These are phyloP conservation scores for Cladophialophora immunda DNA, from an alignment of 2,329 filamentous ascomycete species.

Conservation along the genomic window DNA sequence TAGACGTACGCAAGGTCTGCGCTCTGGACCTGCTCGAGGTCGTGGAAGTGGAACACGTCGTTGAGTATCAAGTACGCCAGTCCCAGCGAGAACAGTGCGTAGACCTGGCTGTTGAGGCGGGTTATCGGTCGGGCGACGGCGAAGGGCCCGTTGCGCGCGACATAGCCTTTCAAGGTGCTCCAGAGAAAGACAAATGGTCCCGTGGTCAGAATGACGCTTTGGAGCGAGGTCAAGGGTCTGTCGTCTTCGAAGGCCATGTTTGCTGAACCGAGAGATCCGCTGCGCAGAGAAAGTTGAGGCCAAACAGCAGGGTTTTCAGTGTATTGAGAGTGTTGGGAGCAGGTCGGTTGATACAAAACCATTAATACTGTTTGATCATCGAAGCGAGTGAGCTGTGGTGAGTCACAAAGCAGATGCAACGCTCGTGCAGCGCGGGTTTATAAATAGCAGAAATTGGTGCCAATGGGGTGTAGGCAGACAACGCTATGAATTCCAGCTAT, in stretches of 20 bases:
- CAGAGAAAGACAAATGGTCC: slow-evolving; percentile 35
- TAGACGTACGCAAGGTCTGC: slow-evolving; percentile 38
- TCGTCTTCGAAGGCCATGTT: slow-evolving; percentile 11
- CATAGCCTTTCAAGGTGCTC: slow-evolving; percentile 28
- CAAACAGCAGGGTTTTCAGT: background rate
- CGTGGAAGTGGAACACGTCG: slow-evolving; percentile 22
- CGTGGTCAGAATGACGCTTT: slow-evolving; percentile 33
- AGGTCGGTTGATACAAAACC: background rate
- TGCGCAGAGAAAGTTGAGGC: background rate
- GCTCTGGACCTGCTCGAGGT: slow-evolving; percentile 5
- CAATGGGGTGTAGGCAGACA: background rate
- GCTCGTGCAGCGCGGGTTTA: background rate
- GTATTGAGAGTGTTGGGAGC: background rate
- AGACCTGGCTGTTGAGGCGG: slow-evolving; percentile 35
- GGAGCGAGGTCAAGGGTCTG: slow-evolving; percentile 32
- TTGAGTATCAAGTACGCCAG: slow-evolving; percentile 29
- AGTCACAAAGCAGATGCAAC: background rate
- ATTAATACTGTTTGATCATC: background rate
- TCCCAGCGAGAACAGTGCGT: slow-evolving; percentile 34
- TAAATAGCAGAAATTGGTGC: background rate
- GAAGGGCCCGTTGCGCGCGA: slow-evolving; percentile 32
- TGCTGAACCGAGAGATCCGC: background rate
- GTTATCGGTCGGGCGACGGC: slow-evolving; percentile 21
- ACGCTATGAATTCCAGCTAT: background rate
- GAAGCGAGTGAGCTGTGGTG: background rate